Evolutionary conservation across 176 grass and related monocot species (phyloP).

Genomic region (Oryza coarctata): DNA sequence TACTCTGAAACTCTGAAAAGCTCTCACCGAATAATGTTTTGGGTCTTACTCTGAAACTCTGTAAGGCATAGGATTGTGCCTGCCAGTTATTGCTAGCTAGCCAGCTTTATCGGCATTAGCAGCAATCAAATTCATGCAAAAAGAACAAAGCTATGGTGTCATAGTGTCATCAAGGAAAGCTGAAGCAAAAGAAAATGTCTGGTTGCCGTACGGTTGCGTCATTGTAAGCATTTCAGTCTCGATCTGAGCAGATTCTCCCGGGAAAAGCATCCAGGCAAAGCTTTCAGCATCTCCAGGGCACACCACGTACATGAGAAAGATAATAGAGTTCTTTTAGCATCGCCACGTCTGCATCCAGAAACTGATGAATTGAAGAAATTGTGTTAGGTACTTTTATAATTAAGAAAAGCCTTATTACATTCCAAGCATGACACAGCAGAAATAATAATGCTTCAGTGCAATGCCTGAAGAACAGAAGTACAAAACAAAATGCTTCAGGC

Average conservation of each 20-base stretch:
- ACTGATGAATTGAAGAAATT: slow-evolving; percentile 2
- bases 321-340: neutral
- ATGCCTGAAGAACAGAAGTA: slow-evolving; percentile 34
- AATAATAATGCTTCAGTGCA: slow-evolving; percentile 20
- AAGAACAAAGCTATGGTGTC: neutral
- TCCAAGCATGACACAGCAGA: slow-evolving; percentile 8
- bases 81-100: neutral
- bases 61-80: neutral
- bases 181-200: neutral
- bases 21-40: neutral
- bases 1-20: neutral
- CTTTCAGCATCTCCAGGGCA: neutral
- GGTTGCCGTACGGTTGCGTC: neutral
- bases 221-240: slow-evolving; percentile 28
- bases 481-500: slow-evolving; percentile 16
- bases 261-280: slow-evolving; percentile 7
- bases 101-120: neutral
- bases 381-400: neutral
- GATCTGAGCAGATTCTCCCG: slow-evolving; percentile 30
- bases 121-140: neutral
- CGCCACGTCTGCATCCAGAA: neutral
- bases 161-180: neutral
- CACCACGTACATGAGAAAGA: neutral
- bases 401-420: neutral
- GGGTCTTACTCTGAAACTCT: neutral